Conservation (phyloP, 2,329 filamentous ascomycete species). For the Colletotrichum liriopes region DNA sequence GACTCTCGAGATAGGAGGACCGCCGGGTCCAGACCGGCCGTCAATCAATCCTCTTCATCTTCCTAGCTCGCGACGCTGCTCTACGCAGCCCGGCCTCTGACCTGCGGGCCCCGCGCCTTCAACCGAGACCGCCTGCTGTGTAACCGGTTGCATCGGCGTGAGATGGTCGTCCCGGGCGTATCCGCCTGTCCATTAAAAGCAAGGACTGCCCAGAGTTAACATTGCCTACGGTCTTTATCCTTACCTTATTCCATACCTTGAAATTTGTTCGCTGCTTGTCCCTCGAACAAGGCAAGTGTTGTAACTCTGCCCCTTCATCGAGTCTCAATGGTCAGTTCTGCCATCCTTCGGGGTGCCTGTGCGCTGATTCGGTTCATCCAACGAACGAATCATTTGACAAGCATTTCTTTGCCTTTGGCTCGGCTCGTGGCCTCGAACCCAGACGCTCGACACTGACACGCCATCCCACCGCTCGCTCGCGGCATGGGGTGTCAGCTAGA, state of each 20-base stretch:
- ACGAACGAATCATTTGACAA: conserved; percentile 20
- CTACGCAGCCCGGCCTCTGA: conserved; percentile 3
- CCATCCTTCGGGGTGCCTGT: conserved; percentile 4
- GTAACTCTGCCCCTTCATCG: not conserved
- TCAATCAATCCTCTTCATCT: not conserved
- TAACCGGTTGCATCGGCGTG: not conserved
- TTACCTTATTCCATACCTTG: not conserved
- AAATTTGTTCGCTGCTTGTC: not conserved
- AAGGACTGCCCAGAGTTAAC: conserved; percentile 3
- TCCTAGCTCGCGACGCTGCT: not conserved
- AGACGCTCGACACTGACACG: conserved; percentile 18
- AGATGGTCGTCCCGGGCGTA: conserved; percentile 30
- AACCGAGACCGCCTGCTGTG: not conserved
- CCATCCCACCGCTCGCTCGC: conserved; percentile 15
- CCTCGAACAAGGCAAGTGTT: conserved; percentile 3
- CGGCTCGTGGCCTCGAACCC: conserved; percentile 13
- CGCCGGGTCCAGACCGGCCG: conserved; percentile 17
- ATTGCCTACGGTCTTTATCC: not conserved
- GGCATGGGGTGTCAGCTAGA: conserved; percentile 21
- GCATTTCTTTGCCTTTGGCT: conserved; percentile 25
- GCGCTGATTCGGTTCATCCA: conserved; percentile 17
- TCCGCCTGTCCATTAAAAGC: conserved; percentile 31
- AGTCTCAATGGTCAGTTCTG: not conserved
- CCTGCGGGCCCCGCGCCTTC: conserved; percentile 9
- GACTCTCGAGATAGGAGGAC: conserved; percentile 31